Evolutionary conservation across 345 rosid genomes (phyloP).

Genomic region (Cardiospermum halicacabum): DNA sequence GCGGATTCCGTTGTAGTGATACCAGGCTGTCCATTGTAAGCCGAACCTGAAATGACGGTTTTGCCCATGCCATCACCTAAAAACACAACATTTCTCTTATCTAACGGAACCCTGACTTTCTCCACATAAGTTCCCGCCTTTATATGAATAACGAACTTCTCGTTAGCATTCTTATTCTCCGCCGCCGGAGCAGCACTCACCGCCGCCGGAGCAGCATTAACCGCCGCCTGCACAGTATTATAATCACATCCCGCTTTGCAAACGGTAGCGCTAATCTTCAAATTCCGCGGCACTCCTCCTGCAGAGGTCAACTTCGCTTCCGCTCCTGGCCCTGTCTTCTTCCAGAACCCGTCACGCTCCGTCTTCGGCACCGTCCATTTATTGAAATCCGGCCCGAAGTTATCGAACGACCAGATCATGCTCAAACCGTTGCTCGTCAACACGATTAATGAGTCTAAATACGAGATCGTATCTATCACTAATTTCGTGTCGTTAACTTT

Average conservation of each 20-base stretch:
- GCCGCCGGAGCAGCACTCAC: conserved; percentile 74
- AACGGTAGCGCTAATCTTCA: conserved; percentile 59
- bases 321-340: too few species aligned
- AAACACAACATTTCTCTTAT: conserved; percentile 76
- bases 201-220: too few species aligned
- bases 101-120: conserved; percentile 65
- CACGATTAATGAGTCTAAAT: conserved; percentile 38
- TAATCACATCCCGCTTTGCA: conserved; percentile 46
- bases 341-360: conserved; percentile 79
- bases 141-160: conserved; percentile 56
- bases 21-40: conserved; percentile 60
- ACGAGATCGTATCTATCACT: conserved; percentile 55
- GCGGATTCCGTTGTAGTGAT: conserved; percentile 68
- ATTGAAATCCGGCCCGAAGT: conserved; percentile 34
- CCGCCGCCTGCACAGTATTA: conserved; percentile 71
- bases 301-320: too few species aligned
- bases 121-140: conserved; percentile 68
- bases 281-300: conserved; percentile 8
- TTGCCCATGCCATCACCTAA: conserved; percentile 83
- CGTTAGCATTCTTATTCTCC: too few species aligned
- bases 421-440: conserved; percentile 68
- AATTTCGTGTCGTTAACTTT: conserved; percentile 58
- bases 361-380: conserved; percentile 67
- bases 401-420: conserved; percentile 61
- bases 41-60: conserved; percentile 77